phyloP scores from a whole-genome alignment of 2,329 filamentous ascomycete species.

The Penicillium polonicum region DNA sequence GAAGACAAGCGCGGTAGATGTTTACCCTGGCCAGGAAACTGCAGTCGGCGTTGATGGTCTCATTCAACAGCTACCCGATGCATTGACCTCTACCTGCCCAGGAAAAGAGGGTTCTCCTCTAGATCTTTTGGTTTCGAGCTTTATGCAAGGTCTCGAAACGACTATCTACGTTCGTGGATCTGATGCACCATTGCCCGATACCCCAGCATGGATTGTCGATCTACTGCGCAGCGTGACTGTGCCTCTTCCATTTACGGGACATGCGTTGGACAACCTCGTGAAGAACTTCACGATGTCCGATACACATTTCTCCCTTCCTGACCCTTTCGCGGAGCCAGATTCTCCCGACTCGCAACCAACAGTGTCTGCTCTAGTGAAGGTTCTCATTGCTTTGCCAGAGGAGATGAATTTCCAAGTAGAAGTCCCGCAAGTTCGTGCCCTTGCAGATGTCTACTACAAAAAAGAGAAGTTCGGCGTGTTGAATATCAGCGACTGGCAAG shows the following conservation, averaged over 20 bases:
- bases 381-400: conserved; percentile 73
- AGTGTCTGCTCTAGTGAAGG: conserved; percentile 79
- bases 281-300: conserved; percentile 83
- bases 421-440: conserved; percentile 72
- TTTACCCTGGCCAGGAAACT: conserved; percentile 68
- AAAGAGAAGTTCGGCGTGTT: conserved; percentile 76
- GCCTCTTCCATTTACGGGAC: conserved; percentile 79
- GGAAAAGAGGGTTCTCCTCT: conserved; percentile 76
- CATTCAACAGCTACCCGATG: conserved; percentile 70
- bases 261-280: conserved; percentile 77
- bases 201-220: conserved; percentile 79
- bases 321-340: conserved; percentile 72
- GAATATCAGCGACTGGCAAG: conserved; percentile 77
- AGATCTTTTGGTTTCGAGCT: conserved; percentile 75
- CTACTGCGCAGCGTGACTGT: conserved; percentile 79
- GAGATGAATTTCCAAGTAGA: conserved; percentile 84
- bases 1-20: conserved; percentile 62
- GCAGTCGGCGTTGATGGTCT: conserved; percentile 68
- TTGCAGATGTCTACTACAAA: conserved; percentile 77
- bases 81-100: conserved; percentile 72
- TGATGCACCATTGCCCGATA: conserved; percentile 61
- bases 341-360: conserved; percentile 71
- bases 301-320: conserved; percentile 81
- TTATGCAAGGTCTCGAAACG: conserved; percentile 75
- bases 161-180: conserved; percentile 82